A percentile compares a stretch with the other conserved stretches of the same genome.
Evolutionary conservation across 352 stramenopile species (phyloP).

Genomic region (Nothophytophthora sp.): DNA sequence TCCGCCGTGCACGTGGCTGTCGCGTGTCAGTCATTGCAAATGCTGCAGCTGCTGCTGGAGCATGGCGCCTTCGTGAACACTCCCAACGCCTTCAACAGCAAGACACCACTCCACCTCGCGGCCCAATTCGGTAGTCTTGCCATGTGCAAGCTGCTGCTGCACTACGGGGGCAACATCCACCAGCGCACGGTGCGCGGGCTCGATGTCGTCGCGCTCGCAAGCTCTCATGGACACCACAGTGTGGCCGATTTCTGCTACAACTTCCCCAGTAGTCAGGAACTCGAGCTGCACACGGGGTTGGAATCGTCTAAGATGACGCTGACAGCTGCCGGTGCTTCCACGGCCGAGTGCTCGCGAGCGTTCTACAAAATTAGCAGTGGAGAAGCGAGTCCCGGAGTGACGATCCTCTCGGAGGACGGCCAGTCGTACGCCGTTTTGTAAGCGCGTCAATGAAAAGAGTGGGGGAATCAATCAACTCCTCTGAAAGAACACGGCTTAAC

Average conservation of each 20-base stretch:
- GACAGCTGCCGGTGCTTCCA: constrained; percentile 18
- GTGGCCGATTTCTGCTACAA: constrained; percentile 31
- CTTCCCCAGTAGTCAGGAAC: constrained; percentile 8
- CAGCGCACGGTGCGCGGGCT: constrained; percentile 27
- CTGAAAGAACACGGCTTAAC: neutral
- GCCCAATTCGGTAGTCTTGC: constrained; percentile 46
- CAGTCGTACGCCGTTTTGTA: constrained; percentile 37
- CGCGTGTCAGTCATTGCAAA: constrained; percentile 33
- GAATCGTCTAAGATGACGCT: constrained; percentile 10
- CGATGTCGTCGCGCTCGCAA: constrained; percentile 27
- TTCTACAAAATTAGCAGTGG: neutral
- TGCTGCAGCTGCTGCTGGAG: constrained; percentile 47
- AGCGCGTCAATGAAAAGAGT: neutral
- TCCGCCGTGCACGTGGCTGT: constrained; percentile 54
- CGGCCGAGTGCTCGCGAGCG: constrained; percentile 6
- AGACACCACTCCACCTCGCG: constrained; percentile 61
- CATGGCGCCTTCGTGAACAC: constrained; percentile 53
- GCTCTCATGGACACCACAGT: constrained; percentile 25
- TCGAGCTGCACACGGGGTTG: neutral
- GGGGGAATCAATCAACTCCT: neutral
- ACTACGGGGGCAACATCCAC: constrained; percentile 28
- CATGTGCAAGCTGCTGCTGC: constrained; percentile 54
- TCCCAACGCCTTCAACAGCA: constrained; percentile 44
- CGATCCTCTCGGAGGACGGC: constrained; percentile 37
- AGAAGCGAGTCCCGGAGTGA: constrained; percentile 13